Evolutionary conservation across 768 basidiomycete species (phyloP).

Genomic region (Erythrobasidium yunnanense): DNA sequence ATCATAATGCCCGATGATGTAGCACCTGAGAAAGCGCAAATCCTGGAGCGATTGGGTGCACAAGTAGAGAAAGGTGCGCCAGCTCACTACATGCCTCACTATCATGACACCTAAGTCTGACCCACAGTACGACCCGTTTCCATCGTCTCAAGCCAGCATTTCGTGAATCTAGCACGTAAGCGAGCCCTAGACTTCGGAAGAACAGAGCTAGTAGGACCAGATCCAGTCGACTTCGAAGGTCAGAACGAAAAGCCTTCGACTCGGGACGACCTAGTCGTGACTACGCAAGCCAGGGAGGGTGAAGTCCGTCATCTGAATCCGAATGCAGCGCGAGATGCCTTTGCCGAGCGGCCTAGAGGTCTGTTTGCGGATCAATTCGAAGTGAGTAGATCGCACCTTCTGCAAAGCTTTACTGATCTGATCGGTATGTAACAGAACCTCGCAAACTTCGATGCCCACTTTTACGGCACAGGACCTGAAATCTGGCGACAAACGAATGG

Average conservation of each 20-base stretch:
- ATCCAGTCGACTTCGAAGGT: neutral
- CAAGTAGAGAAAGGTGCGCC: slow-evolving; percentile 57
- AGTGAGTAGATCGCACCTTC: slow-evolving; percentile 40
- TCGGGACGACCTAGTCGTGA: slow-evolving; percentile 36
- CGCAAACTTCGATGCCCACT: slow-evolving; percentile 84
- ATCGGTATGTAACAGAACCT: slow-evolving; percentile 50
- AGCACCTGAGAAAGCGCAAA: slow-evolving; percentile 78
- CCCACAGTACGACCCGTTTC: slow-evolving; percentile 71
- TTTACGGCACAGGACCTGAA: slow-evolving; percentile 79
- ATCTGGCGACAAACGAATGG: slow-evolving; percentile 89
- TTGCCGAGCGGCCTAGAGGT: slow-evolving; percentile 52
- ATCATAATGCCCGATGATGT: slow-evolving; percentile 86
- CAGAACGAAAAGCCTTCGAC: neutral
- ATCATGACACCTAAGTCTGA: too few relatives aligned
- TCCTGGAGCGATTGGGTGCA: slow-evolving; percentile 71
- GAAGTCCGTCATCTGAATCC: slow-evolving; percentile 44
- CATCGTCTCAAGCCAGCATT: slow-evolving; percentile 91
- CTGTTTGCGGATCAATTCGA: slow-evolving; percentile 98
- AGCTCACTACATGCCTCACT: too few relatives aligned
- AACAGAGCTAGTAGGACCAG: slow-evolving; percentile 23
- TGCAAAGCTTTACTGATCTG: neutral
- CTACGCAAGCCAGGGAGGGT: slow-evolving; percentile 46
- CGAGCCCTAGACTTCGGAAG: slow-evolving; percentile 64
- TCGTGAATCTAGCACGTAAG: slow-evolving; percentile 69
- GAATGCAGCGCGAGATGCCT: slow-evolving; percentile 24